Base-by-base conservation (phyloP, 345 rosid genomes). In the Excoecaria cochinchinensis region DNA sequence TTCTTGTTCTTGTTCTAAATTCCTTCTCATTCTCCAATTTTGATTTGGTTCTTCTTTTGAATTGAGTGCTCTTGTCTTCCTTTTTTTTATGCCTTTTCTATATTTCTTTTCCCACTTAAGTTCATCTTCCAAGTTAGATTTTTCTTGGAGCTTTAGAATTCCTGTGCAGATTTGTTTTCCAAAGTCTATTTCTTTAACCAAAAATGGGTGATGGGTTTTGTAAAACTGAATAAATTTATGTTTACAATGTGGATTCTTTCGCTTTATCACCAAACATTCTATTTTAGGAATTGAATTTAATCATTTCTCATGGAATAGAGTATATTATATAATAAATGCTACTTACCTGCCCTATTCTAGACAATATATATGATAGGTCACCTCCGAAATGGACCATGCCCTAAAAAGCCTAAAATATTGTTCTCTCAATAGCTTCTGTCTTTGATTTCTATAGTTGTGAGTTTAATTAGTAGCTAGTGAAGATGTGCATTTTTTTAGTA, bases 161-260 rank as follows among this genome's bases (percentile, higher is more conserved):
- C 75, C 66, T 53, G 25, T 50, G 2, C 4, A 25, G 71, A 62
- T 67, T n/a, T 48, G 52, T 16, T 48, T 42, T 22, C 39, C 6
- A 40, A 24, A 65, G 19, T 38, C 21, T 50, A 63, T 14, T 51
- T 31, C 65, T 69, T 17, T 39, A 72, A 31, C 2, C 52, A 75
- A 39, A 63, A 48, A 65, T 47, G 47, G 25, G 69, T 31, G 61
- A 73, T 73, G 62, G 70, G 19, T 76, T 71, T 42, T 6, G 47
- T 42, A 38, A 48, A 50, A 24, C 21, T 59, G 46, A 62, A 68
- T 40, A 74, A 52, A 67, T 80, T 76, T 67, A 79, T 80, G 47
- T 76, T 76, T 75, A 81, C 80, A 73, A 71, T 15, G 80, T 64
- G 53, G 84, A 82, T 75, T 84, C 81, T 78, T 78, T 69, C 81